These are phyloP conservation scores for Pyricularia grisea DNA, from an alignment of 2,329 filamentous ascomycete genomes.

Conservation along the genomic window DNA sequence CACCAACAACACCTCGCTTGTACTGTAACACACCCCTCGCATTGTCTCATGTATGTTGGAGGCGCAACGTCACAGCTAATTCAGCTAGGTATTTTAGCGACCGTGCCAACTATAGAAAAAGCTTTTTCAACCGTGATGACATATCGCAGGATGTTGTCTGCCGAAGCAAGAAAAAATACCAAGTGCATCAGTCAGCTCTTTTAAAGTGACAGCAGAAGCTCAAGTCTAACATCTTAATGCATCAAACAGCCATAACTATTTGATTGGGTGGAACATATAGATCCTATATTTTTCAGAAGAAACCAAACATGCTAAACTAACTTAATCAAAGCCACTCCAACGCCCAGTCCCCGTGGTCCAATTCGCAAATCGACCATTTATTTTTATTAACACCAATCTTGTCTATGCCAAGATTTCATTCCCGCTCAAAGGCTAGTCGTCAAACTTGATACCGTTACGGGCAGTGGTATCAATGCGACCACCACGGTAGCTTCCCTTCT, in stretches of 20 bases:
- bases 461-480: conserved; percentile 76
- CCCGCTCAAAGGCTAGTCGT: conserved; percentile 49
- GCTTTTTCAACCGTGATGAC: background rate
- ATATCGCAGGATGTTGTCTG: background rate
- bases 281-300: background rate
- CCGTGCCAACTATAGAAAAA: background rate
- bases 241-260: background rate
- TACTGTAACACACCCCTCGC: background rate
- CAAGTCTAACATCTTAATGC: background rate
- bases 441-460: conserved; percentile 88
- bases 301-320: background rate
- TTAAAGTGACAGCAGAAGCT: background rate
- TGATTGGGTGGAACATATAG: background rate
- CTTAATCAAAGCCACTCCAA: background rate
- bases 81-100: background rate
- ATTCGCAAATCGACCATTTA: background rate
- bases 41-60: background rate
- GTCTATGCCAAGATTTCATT: background rate
- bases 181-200: background rate
- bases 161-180: background rate
- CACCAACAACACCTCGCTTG: background rate
- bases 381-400: background rate
- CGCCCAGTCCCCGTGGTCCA: background rate
- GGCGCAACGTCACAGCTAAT: background rate
- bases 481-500: conserved; percentile 81